Conservation (phyloP, 306 rosid genomes). For the Datisca glomerata region DNA sequence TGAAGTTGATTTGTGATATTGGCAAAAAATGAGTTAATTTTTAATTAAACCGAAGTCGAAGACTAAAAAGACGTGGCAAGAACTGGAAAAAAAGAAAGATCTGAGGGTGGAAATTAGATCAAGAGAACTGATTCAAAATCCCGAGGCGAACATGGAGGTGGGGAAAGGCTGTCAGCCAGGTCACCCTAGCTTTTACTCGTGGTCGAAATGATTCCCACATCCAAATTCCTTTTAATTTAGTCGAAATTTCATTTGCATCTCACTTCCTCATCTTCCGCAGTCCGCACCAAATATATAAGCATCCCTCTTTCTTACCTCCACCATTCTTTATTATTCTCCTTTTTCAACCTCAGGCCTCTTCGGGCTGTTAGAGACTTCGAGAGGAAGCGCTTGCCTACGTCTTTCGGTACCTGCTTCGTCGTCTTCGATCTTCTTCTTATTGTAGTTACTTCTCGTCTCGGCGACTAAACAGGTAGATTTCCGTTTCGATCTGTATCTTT, state of each 20-base stretch:
- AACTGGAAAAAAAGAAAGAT: no score
- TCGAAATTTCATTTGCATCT: conserved; percentile 2
- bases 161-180: conserved; percentile 20
- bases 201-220: conserved; percentile 14
- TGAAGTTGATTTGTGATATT: no score
- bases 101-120: no score
- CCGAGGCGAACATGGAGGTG: no score
- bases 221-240: neutral
- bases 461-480: conserved; percentile 1
- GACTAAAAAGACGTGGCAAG: no score
- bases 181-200: conserved; percentile 16
- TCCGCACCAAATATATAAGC: neutral
- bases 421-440: neutral
- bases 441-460: neutral
- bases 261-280: neutral
- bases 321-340: conserved; percentile 9
- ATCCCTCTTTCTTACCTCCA: neutral
- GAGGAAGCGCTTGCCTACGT: conserved; percentile 2
- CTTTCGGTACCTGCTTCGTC: neutral
- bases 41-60: no score
- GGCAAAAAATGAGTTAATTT: no score
- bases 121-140: no score
- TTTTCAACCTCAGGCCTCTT: conserved; percentile 2
- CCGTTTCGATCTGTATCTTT: conserved; percentile 4
- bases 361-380: neutral